A percentile compares a stretch with the other conserved stretches of the same genome.
phyloP scores from a whole-genome alignment of 2,329 filamentous ascomycete genomes.

The Neoscytalidium dimidiatum region DNA sequence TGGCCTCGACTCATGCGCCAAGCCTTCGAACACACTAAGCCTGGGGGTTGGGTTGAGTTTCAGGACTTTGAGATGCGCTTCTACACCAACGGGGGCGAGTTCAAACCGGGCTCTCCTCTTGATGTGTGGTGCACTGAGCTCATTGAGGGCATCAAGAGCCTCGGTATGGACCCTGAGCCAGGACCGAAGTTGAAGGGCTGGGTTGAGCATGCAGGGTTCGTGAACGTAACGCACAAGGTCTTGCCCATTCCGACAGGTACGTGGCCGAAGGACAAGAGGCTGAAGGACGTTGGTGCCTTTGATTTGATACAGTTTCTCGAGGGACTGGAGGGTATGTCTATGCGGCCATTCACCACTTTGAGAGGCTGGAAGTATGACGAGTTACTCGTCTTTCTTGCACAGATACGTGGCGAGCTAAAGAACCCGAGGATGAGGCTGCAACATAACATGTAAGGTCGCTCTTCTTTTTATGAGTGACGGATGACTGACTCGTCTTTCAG shows the following conservation, averaged over 20 bases:
- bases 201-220: constrained; percentile 34
- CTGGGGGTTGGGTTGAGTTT: constrained; percentile 30
- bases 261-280: constrained; percentile 27
- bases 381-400: constrained; percentile 28
- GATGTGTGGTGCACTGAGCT: constrained; percentile 19
- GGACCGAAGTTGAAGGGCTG: constrained; percentile 31
- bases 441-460: constrained; percentile 27
- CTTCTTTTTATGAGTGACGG: no score
- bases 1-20: constrained; percentile 27
- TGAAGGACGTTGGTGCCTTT: constrained; percentile 33
- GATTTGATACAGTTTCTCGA: constrained; percentile 30
- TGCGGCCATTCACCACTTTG: constrained; percentile 23
- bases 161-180: not conserved
- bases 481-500: constrained; percentile 17
- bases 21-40: not conserved
- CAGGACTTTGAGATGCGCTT: constrained; percentile 26
- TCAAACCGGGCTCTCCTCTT: constrained; percentile 22
- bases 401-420: constrained; percentile 28
- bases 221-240: constrained; percentile 35
- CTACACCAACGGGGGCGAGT: not conserved
- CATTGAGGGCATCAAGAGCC: not conserved
- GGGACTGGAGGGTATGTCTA: constrained; percentile 28
- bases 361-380: constrained; percentile 28
- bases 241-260: constrained; percentile 29
- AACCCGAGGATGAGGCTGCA: constrained; percentile 18